Conservation (phyloP, 176 grass and related monocot species). For the Thinopyrum elongatum region DNA sequence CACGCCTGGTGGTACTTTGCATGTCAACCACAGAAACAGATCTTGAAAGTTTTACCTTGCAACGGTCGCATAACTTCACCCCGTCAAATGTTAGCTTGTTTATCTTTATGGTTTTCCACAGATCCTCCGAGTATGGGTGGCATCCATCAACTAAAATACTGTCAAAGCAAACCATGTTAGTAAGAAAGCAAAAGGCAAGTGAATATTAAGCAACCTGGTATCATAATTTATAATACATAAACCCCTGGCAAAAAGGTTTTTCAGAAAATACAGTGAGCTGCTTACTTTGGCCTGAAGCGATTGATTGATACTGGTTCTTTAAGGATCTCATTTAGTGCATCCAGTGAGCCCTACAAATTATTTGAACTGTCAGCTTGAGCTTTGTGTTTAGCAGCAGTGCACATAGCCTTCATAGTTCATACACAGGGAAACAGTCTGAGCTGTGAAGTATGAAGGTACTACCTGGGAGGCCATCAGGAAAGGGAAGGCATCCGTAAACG, state of each 20-base stretch:
- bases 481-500: slow-evolving; percentile 71
- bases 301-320: slow-evolving; percentile 69
- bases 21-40: not conserved
- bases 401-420: not conserved
- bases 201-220: not conserved
- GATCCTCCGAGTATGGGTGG: slow-evolving; percentile 77
- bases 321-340: slow-evolving; percentile 70
- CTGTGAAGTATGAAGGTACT: not conserved
- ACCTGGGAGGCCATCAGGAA: slow-evolving; percentile 81
- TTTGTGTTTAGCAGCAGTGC: slow-evolving; percentile 15
- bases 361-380: not conserved
- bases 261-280: not conserved
- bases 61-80: slow-evolving; percentile 77
- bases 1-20: not conserved
- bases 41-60: slow-evolving; percentile 59
- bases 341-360: slow-evolving; percentile 66
- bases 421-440: not conserved
- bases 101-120: slow-evolving; percentile 84
- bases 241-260: not conserved
- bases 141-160: slow-evolving; percentile 93
- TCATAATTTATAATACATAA: not conserved
- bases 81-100: slow-evolving; percentile 71
- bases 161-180: slow-evolving; percentile 24
- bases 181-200: not conserved
- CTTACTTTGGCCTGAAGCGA: slow-evolving; percentile 92